Percentiles rank a stretch among this genome's conserved stretches.
Conservation (phyloP, 2,329 filamentous ascomycete species). For the Paraphoma sp. region DNA sequence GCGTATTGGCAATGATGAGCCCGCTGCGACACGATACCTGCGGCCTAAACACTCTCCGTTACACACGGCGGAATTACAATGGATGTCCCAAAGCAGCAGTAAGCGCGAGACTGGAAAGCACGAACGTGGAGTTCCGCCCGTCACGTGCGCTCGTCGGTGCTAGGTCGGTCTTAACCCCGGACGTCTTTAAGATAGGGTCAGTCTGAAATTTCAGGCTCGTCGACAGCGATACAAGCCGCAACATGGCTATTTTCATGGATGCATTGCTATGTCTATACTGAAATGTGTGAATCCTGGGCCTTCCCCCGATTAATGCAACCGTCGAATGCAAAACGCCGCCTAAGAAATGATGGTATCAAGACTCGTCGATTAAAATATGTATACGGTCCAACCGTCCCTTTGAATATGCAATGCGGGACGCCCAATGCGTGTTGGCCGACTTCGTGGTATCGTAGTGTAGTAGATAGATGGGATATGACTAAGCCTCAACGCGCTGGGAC, state of each 20-base stretch:
- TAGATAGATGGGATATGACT: conserved; percentile 16
- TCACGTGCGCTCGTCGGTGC: background rate
- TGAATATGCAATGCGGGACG: background rate
- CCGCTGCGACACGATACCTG: no score
- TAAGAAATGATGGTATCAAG: background rate
- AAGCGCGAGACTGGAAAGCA: background rate
- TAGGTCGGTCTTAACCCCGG: background rate
- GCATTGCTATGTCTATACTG: background rate
- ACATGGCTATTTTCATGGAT: background rate
- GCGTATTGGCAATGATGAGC: background rate
- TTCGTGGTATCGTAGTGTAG: conserved; percentile 14
- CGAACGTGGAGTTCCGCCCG: background rate
- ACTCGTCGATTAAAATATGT: conserved; percentile 4
- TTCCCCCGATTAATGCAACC: background rate
- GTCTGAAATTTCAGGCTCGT: background rate
- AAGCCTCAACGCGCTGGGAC: conserved; percentile 20
- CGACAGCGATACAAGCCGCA: no score
- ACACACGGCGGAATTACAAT: background rate
- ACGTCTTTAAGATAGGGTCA: background rate
- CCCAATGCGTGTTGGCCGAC: background rate
- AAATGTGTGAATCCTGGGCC: background rate
- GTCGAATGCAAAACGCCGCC: background rate
- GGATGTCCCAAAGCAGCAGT: background rate
- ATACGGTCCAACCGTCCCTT: background rate
- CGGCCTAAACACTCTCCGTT: background rate